Conservation (phyloP, 2,329 filamentous ascomycete species). For the Talaromyces sp. region DNA sequence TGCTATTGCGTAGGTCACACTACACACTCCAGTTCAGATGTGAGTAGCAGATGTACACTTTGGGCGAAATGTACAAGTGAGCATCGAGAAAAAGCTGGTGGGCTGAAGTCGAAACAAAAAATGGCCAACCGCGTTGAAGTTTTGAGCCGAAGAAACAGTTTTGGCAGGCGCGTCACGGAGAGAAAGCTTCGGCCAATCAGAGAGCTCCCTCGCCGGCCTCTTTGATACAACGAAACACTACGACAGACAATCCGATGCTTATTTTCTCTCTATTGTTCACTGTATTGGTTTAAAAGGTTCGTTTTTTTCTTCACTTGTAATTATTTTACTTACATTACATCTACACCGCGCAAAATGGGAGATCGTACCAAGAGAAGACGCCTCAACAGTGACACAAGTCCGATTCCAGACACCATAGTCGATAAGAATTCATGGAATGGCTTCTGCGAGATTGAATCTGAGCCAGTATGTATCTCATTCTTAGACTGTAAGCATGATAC, state of each 20-base stretch:
- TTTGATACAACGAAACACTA: constrained; percentile 14
- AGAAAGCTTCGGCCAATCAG: constrained; percentile 22
- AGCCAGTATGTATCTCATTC: constrained; percentile 58
- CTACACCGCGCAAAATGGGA: constrained; percentile 3
- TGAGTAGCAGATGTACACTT: neutral
- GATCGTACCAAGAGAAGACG: constrained; percentile 15
- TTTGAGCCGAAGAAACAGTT: neutral
- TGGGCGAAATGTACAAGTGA: too few relatives aligned
- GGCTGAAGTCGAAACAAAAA: neutral
- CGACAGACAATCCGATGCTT: neutral
- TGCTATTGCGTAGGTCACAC: neutral
- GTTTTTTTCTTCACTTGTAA: neutral
- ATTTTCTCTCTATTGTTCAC: neutral
- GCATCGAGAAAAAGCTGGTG: neutral
- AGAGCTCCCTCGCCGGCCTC: neutral
- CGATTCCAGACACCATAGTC: constrained; percentile 13
- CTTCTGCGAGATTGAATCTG: constrained; percentile 74
- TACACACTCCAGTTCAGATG: neutral
- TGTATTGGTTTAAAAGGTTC: neutral
- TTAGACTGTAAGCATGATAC: neutral
- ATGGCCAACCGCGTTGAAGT: neutral
- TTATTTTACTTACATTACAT: neutral
- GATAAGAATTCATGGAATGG: constrained; percentile 47
- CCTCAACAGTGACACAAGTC: constrained; percentile 4
- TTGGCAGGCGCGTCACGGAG: constrained; percentile 20